Conservation (phyloP, 495 filamentous ascomycete genomes). For the Penicillium crystallinum region DNA sequence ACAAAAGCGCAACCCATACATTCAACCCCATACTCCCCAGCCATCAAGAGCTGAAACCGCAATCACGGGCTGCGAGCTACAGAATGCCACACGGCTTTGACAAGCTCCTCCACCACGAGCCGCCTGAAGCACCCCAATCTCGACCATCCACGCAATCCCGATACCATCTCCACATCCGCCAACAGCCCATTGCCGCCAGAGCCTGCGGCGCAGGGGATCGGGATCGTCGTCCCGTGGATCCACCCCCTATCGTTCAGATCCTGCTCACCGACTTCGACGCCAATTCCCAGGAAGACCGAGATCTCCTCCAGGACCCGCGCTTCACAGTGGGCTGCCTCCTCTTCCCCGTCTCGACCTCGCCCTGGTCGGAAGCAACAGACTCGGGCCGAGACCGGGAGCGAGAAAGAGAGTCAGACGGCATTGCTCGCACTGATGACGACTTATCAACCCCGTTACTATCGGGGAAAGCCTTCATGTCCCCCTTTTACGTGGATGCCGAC, state of each 20-base stretch:
- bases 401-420: constrained; percentile 10
- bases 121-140: constrained; percentile 22
- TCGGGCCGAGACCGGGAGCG: constrained; percentile 47
- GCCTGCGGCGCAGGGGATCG: constrained; percentile 93
- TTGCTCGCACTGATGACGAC: constrained; percentile 21
- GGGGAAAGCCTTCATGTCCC: constrained; percentile 40
- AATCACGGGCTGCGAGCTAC: constrained; percentile 20
- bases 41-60: constrained; percentile 9
- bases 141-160: constrained; percentile 24
- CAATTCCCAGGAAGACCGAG: constrained; percentile 43
- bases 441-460: constrained; percentile 32
- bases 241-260: constrained; percentile 90
- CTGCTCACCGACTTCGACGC: constrained; percentile 61
- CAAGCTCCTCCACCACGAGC: constrained; percentile 36
- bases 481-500: constrained; percentile 38
- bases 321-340: constrained; percentile 77
- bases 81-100: constrained; percentile 41
- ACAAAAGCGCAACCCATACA: constrained; percentile 23
- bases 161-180: constrained; percentile 68
- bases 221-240: constrained; percentile 90
- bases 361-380: background rate
- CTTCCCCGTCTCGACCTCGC: constrained; percentile 40
- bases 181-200: constrained; percentile 85
- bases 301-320: constrained; percentile 66
- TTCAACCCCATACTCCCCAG: constrained; percentile 8